Evolutionary conservation across 306 rosid species (phyloP), one percentile per base, ranked within the genome.

Genomic region (Dalbergia cochinchinensis): DNA sequence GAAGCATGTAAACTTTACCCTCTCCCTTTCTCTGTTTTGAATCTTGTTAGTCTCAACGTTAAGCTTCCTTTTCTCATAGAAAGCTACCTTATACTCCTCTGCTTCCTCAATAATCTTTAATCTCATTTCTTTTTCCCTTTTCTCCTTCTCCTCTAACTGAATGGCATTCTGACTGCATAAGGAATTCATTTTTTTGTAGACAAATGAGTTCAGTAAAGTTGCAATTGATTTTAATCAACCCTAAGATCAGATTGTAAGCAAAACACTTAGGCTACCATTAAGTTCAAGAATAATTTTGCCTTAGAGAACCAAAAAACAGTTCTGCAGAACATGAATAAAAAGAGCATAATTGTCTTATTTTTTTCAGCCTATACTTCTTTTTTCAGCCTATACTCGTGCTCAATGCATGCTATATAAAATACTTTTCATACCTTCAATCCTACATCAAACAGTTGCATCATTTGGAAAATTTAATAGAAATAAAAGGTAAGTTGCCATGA

Each of bases 11-110:
- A 54, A 42, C 22, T 53, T 71, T 82, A 93, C 99, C 98, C 93
- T 96, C 87, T 96, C 99, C 76, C 87, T 91, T 88, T 96, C 99
- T 90, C 96, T 89, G 90, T 91, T 93, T 81, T 79, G 84, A 62
- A 84, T 88, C 88, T 86, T 96, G 84, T 79, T 90, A 69, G 90
- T 85, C 87, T 93, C 98, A 70, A 91, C 94, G 57, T 86, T 96
- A 57, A 89, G 88, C 89, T 90, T 89, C 82, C 93, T 91, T 83
- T 96, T 96, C 92, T 90, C 98, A 77, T 96, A 90, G 85, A 96
- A 96, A 73, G 86, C 90, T n/a, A 50, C 69, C 68, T 85, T 93
- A 82, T 79, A 96, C 73, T 91, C 98, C 88, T 93, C 99, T 4
- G 98, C 99, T 88, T 96, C 99, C 85, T 91, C 98, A 58, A 93